phyloP scores from a whole-genome alignment of 179 eudicot species.

The Camellia oleifera region DNA sequence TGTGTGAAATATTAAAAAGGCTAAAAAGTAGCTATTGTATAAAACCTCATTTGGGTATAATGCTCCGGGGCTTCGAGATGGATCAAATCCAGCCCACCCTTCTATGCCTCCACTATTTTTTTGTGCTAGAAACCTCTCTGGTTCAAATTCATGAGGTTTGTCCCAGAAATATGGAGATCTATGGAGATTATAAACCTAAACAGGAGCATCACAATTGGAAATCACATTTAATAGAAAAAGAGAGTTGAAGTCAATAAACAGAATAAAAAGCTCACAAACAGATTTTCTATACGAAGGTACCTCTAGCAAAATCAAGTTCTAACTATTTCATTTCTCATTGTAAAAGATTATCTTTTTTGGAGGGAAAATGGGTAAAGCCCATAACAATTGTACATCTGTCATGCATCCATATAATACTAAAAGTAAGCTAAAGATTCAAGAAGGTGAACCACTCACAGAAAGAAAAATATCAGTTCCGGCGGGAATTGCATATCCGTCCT shows the following conservation, averaged over 20 bases:
- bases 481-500: conserved; percentile 84
- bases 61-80: conserved; percentile 96
- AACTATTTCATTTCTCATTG: neutral
- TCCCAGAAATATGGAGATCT: conserved; percentile 98
- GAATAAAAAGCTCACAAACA: neutral
- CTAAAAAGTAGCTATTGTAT: neutral
- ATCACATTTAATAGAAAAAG: neutral
- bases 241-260: neutral
- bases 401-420: neutral
- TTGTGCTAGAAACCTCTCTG: conserved; percentile 76
- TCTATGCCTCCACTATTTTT: conserved; percentile 59
- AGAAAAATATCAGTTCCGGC: conserved; percentile 87
- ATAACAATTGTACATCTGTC: neutral
- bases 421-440: conserved; percentile 4
- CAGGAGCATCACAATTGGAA: neutral
- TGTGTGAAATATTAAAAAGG: neutral
- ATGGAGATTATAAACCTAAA: conserved; percentile 93
- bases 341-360: neutral
- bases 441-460: conserved; percentile 54
- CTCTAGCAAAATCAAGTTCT: neutral
- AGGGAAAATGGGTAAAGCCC: no score
- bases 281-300: neutral
- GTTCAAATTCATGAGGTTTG: conserved; percentile 81
- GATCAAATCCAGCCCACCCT: conserved; percentile 98
- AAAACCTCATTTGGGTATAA: conserved; percentile 93